These are phyloP conservation scores for Talaromyces atroroseus DNA, from an alignment of 2,329 filamentous ascomycete genomes.

Conservation along the genomic window DNA sequence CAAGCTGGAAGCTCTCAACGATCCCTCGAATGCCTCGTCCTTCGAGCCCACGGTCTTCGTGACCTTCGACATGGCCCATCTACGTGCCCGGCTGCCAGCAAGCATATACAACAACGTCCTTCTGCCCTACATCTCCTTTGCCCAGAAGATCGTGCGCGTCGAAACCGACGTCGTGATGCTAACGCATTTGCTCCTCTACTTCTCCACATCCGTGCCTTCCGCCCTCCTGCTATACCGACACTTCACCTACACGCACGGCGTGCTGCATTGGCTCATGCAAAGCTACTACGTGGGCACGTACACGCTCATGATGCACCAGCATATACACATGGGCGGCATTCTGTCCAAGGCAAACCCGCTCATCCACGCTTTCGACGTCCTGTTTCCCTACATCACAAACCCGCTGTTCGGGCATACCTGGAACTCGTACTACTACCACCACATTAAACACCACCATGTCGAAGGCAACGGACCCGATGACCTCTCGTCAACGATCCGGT, in stretches of 20 bases:
- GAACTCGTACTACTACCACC: conserved; percentile 81
- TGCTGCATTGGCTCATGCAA: conserved; percentile 62
- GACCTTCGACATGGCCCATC: conserved; percentile 46
- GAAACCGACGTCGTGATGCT: conserved; percentile 72
- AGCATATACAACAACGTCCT: conserved; percentile 43
- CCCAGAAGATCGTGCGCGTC: conserved; percentile 54
- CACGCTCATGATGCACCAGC: conserved; percentile 78
- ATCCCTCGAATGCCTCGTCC: conserved; percentile 42
- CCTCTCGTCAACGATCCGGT: conserved; percentile 68
- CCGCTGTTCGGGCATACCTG: conserved; percentile 77
- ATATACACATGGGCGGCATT: conserved; percentile 72
- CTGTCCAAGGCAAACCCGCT: conserved; percentile 50
- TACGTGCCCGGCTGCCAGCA: conserved; percentile 36
- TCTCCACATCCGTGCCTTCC: conserved; percentile 63
- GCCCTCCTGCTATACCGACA: conserved; percentile 59
- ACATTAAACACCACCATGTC: conserved; percentile 80
- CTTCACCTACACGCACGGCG: conserved; percentile 63
- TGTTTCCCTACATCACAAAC: conserved; percentile 69
- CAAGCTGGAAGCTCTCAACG: conserved; percentile 46
- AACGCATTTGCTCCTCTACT: conserved; percentile 69
- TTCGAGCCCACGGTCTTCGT: conserved; percentile 55
- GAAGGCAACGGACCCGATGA: conserved; percentile 75
- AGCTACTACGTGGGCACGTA: conserved; percentile 66
- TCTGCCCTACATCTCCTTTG: conserved; percentile 55
- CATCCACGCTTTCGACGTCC: conserved; percentile 53